Conservation (phyloP, 768 basidiomycete species). For the Agaricus subrufescens region DNA sequence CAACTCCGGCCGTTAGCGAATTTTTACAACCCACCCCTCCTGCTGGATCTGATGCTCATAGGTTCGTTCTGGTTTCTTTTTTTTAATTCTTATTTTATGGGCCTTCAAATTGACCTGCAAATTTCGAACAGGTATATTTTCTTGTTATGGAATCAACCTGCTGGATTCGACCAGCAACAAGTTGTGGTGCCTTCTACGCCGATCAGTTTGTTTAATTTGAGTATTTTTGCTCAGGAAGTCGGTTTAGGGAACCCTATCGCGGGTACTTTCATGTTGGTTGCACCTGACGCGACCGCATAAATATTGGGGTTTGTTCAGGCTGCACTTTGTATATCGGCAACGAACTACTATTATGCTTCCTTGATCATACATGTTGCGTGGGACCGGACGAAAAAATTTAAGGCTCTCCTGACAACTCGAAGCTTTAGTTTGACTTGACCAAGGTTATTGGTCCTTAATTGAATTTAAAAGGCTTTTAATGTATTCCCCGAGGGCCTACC, state of each 20-base stretch:
- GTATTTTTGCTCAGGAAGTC: slow-evolving; percentile 33
- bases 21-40: slow-evolving; percentile 32
- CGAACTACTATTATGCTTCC: not conserved
- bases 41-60: not conserved
- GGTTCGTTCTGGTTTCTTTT: not conserved
- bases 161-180: slow-evolving; percentile 34
- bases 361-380: too few relatives aligned
- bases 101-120: not conserved
- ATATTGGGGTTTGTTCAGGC: not conserved
- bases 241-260: slow-evolving; percentile 41
- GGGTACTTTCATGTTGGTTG: slow-evolving; percentile 47
- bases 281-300: slow-evolving; percentile 1
- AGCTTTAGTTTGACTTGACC: too few relatives aligned
- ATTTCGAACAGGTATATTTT: slow-evolving; percentile 35
- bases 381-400: too few relatives aligned
- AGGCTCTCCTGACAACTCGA: too few relatives aligned
- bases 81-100: not conserved
- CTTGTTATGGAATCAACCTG: slow-evolving; percentile 40
- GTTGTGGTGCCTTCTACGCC: slow-evolving; percentile 31
- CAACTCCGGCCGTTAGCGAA: slow-evolving; percentile 33
- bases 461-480: too few relatives aligned
- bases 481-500: too few relatives aligned
- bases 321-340: not conserved
- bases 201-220: slow-evolving; percentile 36
- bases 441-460: too few relatives aligned